Evolutionary conservation across 2,329 filamentous ascomycete species (phyloP).

Genomic region (Ceratocystis huliohia): DNA sequence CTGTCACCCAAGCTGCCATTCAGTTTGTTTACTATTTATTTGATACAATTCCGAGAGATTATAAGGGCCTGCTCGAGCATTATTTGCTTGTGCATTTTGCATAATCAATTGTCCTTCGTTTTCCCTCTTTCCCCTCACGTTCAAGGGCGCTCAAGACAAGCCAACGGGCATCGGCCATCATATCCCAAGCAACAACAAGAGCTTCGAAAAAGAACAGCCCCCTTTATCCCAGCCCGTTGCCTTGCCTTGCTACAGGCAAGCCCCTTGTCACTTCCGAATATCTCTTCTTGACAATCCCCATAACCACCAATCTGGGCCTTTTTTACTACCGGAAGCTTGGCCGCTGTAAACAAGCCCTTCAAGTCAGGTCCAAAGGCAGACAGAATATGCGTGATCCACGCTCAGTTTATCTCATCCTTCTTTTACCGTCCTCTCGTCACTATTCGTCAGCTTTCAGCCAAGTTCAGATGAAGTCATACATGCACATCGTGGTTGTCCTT

Average conservation of each 20-base stretch:
- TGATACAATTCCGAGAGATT: not conserved
- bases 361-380: not conserved
- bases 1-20: conserved; percentile 4
- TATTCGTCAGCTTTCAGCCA: not conserved
- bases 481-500: not conserved
- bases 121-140: not conserved
- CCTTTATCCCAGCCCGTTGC: not conserved
- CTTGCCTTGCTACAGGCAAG: not conserved
- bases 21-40: not conserved
- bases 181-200: not conserved
- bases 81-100: not conserved
- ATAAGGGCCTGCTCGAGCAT: not conserved
- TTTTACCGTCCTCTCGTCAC: not conserved
- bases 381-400: not conserved
- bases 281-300: not conserved
- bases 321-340: not conserved
- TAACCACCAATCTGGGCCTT: not conserved
- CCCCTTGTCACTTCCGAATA: not conserved
- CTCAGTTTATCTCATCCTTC: not conserved
- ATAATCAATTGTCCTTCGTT: not conserved
- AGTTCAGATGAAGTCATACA: conserved; percentile 6
- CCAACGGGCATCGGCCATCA: not conserved
- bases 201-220: not conserved
- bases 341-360: not conserved
- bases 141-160: not conserved